Conservation (phyloP, 129 eudicot genomes). For the Chrysanthemum lavandulifolium region DNA sequence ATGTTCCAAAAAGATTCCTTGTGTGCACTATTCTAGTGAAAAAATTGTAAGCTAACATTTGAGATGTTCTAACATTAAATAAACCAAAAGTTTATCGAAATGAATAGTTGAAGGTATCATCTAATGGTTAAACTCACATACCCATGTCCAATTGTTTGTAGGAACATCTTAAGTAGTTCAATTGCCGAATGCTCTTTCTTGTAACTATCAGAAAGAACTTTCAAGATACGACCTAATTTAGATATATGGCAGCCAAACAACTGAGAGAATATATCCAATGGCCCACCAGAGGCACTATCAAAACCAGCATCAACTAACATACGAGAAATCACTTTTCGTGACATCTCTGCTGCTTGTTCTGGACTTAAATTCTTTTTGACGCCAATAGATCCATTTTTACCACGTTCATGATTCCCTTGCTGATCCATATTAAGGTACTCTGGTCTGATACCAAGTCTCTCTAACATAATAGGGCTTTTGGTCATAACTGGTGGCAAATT, state of each 20-base stretch:
- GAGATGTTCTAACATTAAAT: not conserved
- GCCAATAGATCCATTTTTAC: slow-evolving; percentile 51
- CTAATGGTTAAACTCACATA: slow-evolving; percentile 24
- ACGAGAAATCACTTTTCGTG: slow-evolving; percentile 74
- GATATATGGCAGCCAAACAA: slow-evolving; percentile 71
- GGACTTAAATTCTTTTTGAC: slow-evolving; percentile 52
- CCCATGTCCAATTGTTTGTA: slow-evolving; percentile 80
- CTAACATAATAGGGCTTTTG: slow-evolving; percentile 91
- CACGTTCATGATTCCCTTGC: slow-evolving; percentile 56
- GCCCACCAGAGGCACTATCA: slow-evolving; percentile 68
- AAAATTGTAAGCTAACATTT: too few species aligned
- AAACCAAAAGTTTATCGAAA: not conserved
- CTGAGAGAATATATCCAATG: slow-evolving; percentile 71
- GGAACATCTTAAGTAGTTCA: slow-evolving; percentile 89
- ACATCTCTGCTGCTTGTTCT: slow-evolving; percentile 73
- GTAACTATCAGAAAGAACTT: slow-evolving; percentile 80
- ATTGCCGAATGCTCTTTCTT: slow-evolving; percentile 78
- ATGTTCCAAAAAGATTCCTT: too few species aligned
- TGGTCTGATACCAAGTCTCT: slow-evolving; percentile 92
- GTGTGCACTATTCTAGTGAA: too few species aligned
- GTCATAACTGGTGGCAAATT: slow-evolving; percentile 75
- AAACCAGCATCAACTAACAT: slow-evolving; percentile 67
- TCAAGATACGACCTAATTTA: slow-evolving; percentile 77
- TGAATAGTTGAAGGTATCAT: not conserved
- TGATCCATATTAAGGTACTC: slow-evolving; percentile 89